Evolutionary conservation across 2,329 filamentous ascomycete genomes (phyloP), one percentile per base, ranked within the genome.

Genomic region (Coniochaeta ligniaria): DNA sequence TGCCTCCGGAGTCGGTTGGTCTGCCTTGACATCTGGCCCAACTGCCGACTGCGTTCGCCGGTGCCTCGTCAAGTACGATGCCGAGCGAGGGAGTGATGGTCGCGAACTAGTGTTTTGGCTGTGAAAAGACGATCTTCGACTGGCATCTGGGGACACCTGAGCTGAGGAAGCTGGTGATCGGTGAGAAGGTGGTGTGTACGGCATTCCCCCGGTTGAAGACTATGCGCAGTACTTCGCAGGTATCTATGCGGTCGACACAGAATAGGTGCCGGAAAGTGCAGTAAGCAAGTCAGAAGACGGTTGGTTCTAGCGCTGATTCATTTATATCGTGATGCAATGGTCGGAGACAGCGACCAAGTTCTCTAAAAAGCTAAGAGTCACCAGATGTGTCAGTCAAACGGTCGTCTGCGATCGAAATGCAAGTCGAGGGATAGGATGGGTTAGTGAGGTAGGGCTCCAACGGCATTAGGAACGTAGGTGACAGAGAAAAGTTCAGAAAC

Each of bases 121-220:
- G 31, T 82, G 78, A 61, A 85, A 75, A 17, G 85, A 88, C 17
- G 84, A 78, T 63, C 84, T 80, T 64, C 85, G 83, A 70, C 83
- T 87, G 65, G 73, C 71, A 66, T 79, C 76, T 14, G 85, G 85
- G 58, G 85, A 87, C 24, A 78, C 70, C 58, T 82, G 76, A 62
- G 79, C 78, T 68, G 85, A 86, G 63, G 82, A 79, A 67, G 84
- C 79, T 70, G 85, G 84, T 63, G 85, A 87, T 71, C 81, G 78
- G 71, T 84, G 83, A 68, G 87, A 85, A 64, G 91, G 91, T 63
- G 91, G 90, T 75, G 91, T 95, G 80, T 95, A 95, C 85, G 91
- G 91, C 91, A 95, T 95, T 79, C 83, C 79, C 73, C 73, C 36
- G 59, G 22, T 26, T 52, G 31, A 59, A 52, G 14, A 12, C 16